Evolutionary conservation across 148 eudicot genomes (phyloP), one percentile per base, ranked within the genome.

Genomic region (Silene latifolia): DNA sequence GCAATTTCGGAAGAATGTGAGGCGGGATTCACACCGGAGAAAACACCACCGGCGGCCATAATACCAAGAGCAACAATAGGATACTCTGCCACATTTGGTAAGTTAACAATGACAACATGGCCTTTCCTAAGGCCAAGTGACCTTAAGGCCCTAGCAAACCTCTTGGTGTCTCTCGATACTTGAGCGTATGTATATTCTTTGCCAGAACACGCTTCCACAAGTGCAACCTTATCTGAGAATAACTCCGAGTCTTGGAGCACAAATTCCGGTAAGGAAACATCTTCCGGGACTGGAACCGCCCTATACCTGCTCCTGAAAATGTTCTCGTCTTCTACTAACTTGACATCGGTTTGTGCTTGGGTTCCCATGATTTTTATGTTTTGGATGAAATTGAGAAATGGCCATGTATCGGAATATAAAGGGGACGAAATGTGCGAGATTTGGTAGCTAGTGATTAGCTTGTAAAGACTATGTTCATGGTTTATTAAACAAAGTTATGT

Each of bases 111-210:
- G 79, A 90, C 93, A 25, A 92, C 97, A 23, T 82, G 85, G 18
- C 97, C 96, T 59, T 84, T 96, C 68, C 99, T 88, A 72, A 92
- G 76, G 46, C 99, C 99, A 23, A 96, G 86, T 1, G 99, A 92
- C 83, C 93, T 82, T 78, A 96, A 82, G 24, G 99, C 98, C 84
- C 90, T 92, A 48, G 92, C 88, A 63, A 96, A 96, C 86, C 99
- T 88, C 64, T 63, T 80, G 1, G 88, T 83, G 58, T 96, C 93
- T 67, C 88, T 72, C 21, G 35, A 67, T 60, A 96, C 96, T 72
- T 92, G 79, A 18, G 87, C 88, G 60, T 90, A 84, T 3, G 91
- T 96, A 74, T 85, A 92, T 77, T 77, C 80, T 54, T 89, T 90
- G 0, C 90, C 93, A 0, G 88, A 85, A 7, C 75, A 63, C 5